Evolutionary conservation across 768 basidiomycete species (phyloP).

Genomic region (Hydnomerulius pinastri): DNA sequence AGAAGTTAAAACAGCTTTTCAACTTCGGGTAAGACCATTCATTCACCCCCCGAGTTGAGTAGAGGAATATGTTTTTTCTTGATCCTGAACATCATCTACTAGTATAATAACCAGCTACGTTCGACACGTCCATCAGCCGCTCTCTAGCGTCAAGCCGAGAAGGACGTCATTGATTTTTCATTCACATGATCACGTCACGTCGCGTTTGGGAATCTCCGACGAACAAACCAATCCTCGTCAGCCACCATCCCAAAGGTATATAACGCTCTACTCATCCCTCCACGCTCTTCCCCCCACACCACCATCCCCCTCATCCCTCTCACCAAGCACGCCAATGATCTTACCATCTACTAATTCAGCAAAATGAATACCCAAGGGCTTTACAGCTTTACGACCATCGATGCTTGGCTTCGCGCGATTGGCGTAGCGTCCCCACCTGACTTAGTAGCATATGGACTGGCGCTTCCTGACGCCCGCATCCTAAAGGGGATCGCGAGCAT

Average conservation of each 20-base stretch:
- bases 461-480: constrained; percentile 30
- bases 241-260: constrained; percentile 6
- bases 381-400: constrained; percentile 24
- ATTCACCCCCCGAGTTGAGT: too few species aligned
- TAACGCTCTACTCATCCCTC: not conserved
- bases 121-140: too few species aligned
- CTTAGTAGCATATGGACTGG: constrained; percentile 23
- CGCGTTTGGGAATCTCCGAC: not conserved
- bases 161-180: constrained; percentile 15
- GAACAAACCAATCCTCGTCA: too few species aligned
- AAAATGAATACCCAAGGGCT: constrained; percentile 28
- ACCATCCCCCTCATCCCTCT: not conserved
- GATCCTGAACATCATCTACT: too few species aligned
- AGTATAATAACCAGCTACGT: too few species aligned
- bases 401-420: constrained; percentile 20
- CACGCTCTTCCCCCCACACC: not conserved
- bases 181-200: constrained; percentile 22
- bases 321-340: constrained; percentile 6
- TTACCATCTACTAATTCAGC: not conserved
- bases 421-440: constrained; percentile 27
- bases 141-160: too few species aligned
- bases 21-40: too few species aligned
- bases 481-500: constrained; percentile 24
- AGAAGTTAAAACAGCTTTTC: too few species aligned
- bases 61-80: too few species aligned